Evolutionary conservation across 2,329 filamentous ascomycete genomes (phyloP), one percentile per base, ranked within the genome.

Genomic region (Paraphoma chrysanthemicola): DNA sequence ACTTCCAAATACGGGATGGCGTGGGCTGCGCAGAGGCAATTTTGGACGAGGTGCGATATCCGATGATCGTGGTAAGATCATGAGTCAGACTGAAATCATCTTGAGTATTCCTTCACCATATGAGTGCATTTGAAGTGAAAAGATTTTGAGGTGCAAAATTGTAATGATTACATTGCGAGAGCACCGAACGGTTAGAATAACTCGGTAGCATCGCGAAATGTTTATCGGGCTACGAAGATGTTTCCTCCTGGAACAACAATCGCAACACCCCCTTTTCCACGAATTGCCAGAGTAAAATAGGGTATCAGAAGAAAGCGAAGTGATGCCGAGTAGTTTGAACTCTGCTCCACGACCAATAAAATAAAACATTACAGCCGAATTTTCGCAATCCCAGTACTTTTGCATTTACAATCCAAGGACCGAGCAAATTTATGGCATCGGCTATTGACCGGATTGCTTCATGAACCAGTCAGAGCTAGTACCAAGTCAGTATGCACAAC

Each of bases 1-100:
- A 28, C 8, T 57, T 59, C 55, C 60, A 55, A 51, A 48, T 48
- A 49, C 48, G 58, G 60, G 48, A 61, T 61, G 23, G 50, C 46
- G 47, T 44, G 52, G 46, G 45, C 57, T 56, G 36, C 41, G 39
- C 7, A 9, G 11, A n/a, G 31, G 10, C 28, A 36, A 7, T 11
- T n/a, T 16, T 36, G 14, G 38, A 36, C 39, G 16, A 5, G 39
- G 39, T 42, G 39, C 12, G 39, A 42, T 8, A 42, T 42, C 39
- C 39, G 41, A 29, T 10, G 29, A 33, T 44, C 39, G 8, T 51
- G 17, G 8, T n/a, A 42, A n/a, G 39, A 6, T 42, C 39, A n/a
- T 42, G 4, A 42, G 39, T 42, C 39, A 42, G 39, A 44, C 12
- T 31, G n/a, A 51, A 12, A 12, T 18, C 4, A 43, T 43, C n/a